phyloP scores from a whole-genome alignment of 805 yeast species.

The Candida sakaeoensis region DNA sequence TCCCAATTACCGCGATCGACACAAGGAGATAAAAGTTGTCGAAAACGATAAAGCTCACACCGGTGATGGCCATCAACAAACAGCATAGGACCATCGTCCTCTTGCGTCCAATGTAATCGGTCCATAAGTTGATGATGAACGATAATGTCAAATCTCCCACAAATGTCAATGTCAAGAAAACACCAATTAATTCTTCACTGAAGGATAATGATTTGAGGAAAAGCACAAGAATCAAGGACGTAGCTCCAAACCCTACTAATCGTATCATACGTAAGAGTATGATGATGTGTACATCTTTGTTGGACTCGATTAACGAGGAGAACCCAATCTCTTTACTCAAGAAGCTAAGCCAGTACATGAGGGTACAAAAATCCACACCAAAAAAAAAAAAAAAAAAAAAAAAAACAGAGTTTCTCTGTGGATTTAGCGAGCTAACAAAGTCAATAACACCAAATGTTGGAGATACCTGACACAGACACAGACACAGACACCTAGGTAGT shows the following conservation, averaged over 20 bases:
- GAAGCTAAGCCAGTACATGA: slow-evolving; percentile 9
- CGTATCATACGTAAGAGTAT: slow-evolving; percentile 32
- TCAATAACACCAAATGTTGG: no score
- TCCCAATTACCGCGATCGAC: slow-evolving; percentile 42
- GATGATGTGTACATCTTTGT: slow-evolving; percentile 30
- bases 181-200: slow-evolving; percentile 42
- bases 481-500: no score
- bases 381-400: background rate
- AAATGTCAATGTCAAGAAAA: slow-evolving; percentile 46
- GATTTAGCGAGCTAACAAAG: no score
- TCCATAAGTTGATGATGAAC: slow-evolving; percentile 41
- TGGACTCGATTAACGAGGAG: slow-evolving; percentile 24
- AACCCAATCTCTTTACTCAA: slow-evolving; percentile 32
- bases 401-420: background rate
- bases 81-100: slow-evolving; percentile 38
- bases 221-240: slow-evolving; percentile 39
- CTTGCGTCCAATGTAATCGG: slow-evolving; percentile 47
- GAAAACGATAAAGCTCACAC: slow-evolving; percentile 32
- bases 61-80: slow-evolving; percentile 40
- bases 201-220: slow-evolving; percentile 42
- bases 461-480: no score
- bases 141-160: slow-evolving; percentile 52
- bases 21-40: slow-evolving; percentile 33
- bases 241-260: slow-evolving; percentile 34
- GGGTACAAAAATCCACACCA: no score